These are phyloP conservation scores for Diaporthe citri DNA, from an alignment of 2,329 filamentous ascomycete genomes.

Conservation along the genomic window DNA sequence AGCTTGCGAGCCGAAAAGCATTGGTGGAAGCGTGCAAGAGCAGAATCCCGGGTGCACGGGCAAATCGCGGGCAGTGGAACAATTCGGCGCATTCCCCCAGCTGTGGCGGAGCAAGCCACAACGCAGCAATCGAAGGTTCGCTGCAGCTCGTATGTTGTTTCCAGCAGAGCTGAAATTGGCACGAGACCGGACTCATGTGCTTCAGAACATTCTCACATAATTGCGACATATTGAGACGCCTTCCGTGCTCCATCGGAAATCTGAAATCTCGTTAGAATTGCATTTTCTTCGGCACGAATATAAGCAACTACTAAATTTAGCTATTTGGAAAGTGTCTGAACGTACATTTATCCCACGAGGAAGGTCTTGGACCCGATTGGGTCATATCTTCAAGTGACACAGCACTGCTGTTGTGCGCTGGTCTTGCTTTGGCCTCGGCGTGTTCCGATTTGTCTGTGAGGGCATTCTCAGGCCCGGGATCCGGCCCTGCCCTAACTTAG, in stretches of 20 bases:
- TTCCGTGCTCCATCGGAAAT: not conserved
- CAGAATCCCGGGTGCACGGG: conserved; percentile 18
- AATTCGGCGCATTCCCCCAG: not conserved
- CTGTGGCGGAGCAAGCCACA: conserved; percentile 27
- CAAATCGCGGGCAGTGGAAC: conserved; percentile 18
- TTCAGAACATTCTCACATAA: not conserved
- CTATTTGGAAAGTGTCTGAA: not conserved
- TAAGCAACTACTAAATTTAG: not conserved
- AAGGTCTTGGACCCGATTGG: not conserved
- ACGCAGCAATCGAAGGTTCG: conserved; percentile 3
- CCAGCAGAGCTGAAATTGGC: not conserved
- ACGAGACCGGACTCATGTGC: too few relatives aligned
- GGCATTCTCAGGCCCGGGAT: not conserved
- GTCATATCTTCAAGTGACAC: not conserved
- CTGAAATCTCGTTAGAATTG: not conserved
- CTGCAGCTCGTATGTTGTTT: conserved; percentile 4
- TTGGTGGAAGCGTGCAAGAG: conserved; percentile 18
- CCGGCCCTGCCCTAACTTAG: not conserved
- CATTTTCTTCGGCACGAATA: not conserved
- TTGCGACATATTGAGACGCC: not conserved
- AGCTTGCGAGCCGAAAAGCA: conserved; percentile 1
- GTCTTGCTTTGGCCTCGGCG: not conserved
- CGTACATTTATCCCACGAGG: not conserved
- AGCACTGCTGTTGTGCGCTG: not conserved
- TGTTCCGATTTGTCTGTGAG: not conserved